Percentiles rank a stretch among this genome's conserved stretches.
Conservation (phyloP, 371 early-diverging fungal species). For the Syncephalastrum monosporum region DNA sequence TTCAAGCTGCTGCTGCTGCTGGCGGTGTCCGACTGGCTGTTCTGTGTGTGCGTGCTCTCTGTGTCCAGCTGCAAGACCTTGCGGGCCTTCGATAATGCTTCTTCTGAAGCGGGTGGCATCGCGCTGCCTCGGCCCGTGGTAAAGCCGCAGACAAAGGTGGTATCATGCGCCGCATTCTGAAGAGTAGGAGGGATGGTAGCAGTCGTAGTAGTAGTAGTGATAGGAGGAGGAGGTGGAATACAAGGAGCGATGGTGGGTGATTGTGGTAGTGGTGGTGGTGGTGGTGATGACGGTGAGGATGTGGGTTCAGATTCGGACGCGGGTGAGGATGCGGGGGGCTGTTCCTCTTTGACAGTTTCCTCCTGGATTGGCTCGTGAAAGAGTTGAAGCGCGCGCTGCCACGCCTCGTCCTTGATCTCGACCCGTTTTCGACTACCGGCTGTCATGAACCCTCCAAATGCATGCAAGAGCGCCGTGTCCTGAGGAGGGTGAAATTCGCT, state of each 20-base stretch:
- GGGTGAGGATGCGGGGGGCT: too few species aligned
- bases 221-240: too few species aligned
- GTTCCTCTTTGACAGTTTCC: too few species aligned
- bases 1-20: constrained; percentile 20
- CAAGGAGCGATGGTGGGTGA: too few species aligned
- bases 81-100: constrained; percentile 1
- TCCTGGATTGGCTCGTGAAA: not conserved
- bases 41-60: not conserved
- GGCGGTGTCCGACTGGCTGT: not conserved
- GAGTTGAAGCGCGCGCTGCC: constrained; percentile 12
- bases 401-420: constrained; percentile 17
- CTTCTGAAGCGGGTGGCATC: not conserved
- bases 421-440: constrained; percentile 21
- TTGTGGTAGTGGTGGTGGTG: too few species aligned
- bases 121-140: constrained; percentile 7
- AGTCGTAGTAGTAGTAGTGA: too few species aligned
- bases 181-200: too few species aligned
- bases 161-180: too few species aligned
- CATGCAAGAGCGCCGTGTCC: not conserved
- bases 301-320: too few species aligned
- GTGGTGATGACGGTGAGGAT: too few species aligned
- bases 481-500: not conserved
- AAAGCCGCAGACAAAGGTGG: not conserved
- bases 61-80: not conserved
- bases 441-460: constrained; percentile 16